Percentiles rank a stretch among this genome's conserved stretches.
These are phyloP conservation scores for Trichomonas gallinae DNA, from an alignment of 208 protist genomes.

Conservation along the genomic window DNA sequence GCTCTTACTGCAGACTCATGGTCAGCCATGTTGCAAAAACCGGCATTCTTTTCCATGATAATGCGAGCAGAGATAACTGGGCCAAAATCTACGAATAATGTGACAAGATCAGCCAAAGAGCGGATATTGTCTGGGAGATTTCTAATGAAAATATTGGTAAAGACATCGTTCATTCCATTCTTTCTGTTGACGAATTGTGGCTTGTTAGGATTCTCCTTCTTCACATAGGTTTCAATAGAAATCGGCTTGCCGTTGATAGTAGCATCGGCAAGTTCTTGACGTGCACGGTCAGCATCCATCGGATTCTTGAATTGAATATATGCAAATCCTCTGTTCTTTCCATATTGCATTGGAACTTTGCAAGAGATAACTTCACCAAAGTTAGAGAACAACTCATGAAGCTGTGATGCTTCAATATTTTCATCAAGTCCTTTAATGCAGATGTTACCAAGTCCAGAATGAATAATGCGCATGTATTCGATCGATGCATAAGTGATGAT, in stretches of 20 bases:
- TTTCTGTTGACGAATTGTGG: neutral
- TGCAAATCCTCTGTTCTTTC: neutral
- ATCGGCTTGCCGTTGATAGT: neutral
- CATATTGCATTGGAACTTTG: neutral
- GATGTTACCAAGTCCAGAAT: neutral
- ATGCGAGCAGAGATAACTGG: neutral
- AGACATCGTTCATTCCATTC: neutral
- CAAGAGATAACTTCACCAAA: conserved; percentile 19
- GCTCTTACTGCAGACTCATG: neutral
- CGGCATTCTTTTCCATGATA: neutral
- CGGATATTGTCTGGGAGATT: neutral
- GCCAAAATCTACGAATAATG: neutral
- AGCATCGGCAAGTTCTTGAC: neutral
- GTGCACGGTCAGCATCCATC: neutral
- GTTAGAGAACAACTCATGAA: neutral
- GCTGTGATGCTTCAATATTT: neutral
- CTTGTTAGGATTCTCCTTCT: neutral
- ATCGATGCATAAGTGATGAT: neutral
- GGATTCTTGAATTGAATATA: neutral
- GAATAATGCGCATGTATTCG: neutral
- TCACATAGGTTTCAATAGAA: neutral
- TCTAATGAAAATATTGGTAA: neutral
- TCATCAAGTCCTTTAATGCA: neutral
- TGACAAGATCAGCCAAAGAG: neutral
- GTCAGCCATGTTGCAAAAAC: neutral